A percentile compares a stretch with the other conserved stretches of the same genome.
phyloP scores from a whole-genome alignment of 2,329 filamentous ascomycete species.

The Arthrobotrys sphaeroides region DNA sequence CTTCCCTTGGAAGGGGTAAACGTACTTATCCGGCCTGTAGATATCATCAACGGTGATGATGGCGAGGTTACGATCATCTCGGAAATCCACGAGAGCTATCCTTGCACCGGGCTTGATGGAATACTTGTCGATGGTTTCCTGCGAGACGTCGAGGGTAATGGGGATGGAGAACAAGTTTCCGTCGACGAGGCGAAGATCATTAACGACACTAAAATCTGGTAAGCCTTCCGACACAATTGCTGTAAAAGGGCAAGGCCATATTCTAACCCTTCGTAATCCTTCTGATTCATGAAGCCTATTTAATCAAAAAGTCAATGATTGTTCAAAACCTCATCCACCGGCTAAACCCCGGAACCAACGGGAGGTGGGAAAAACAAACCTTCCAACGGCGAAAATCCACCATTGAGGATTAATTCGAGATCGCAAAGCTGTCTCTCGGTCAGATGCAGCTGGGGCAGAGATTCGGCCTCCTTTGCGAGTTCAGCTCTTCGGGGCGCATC shows the following conservation, averaged over 20 bases:
- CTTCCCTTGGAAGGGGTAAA: conserved; percentile 27
- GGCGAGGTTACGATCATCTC: conserved; percentile 93
- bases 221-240: conserved; percentile 2
- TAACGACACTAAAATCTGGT: conserved; percentile 75
- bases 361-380: conserved; percentile 68
- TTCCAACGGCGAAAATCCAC: conserved; percentile 96
- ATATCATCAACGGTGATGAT: conserved; percentile 96
- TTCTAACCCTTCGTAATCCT: conserved; percentile 90
- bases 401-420: conserved; percentile 95
- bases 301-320: too few species aligned
- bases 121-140: conserved; percentile 77
- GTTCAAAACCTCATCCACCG: too few species aligned
- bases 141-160: conserved; percentile 87
- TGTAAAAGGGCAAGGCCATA: neutral
- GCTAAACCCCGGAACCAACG: neutral
- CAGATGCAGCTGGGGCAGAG: conserved; percentile 81
- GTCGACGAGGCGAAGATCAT: conserved; percentile 83
- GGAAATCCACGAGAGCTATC: conserved; percentile 90
- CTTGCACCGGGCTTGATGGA: conserved; percentile 81
- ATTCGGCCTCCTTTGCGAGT: conserved; percentile 85
- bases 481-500: conserved; percentile 84
- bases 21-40: conserved; percentile 94
- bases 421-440: conserved; percentile 96
- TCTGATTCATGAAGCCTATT: conserved; percentile 92
- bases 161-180: conserved; percentile 96